Conservation (phyloP, 805 yeast species). For the Kodamaea restingae region DNA sequence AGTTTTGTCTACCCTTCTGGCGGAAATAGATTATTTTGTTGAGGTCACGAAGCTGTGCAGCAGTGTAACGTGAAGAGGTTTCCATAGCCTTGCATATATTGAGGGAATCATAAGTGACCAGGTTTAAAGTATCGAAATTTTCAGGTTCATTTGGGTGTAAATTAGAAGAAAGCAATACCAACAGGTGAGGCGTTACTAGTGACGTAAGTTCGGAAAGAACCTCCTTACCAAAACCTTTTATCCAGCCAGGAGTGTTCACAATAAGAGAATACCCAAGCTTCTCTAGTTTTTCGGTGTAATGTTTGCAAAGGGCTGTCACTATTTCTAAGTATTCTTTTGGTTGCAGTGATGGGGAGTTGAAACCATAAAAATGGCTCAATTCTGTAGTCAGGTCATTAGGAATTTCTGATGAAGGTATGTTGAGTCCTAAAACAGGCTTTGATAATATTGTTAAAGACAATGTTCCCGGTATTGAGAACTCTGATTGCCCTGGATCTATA, state of each 20-base stretch:
- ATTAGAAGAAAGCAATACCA: slow-evolving; percentile 44
- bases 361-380: slow-evolving; percentile 50
- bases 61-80: slow-evolving; percentile 34
- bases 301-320: slow-evolving; percentile 37
- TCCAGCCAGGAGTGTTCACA: slow-evolving; percentile 88
- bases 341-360: slow-evolving; percentile 60
- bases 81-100: slow-evolving; percentile 31
- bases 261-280: slow-evolving; percentile 40
- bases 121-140: slow-evolving; percentile 25
- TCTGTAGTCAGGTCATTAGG: slow-evolving; percentile 12
- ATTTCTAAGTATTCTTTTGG: slow-evolving; percentile 53
- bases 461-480: slow-evolving; percentile 67
- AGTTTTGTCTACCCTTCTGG: slow-evolving; percentile 16
- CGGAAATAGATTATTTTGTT: slow-evolving; percentile 56
- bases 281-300: slow-evolving; percentile 18
- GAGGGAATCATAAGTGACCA: slow-evolving; percentile 25
- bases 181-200: slow-evolving; percentile 48
- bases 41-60: slow-evolving; percentile 51
- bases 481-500: slow-evolving; percentile 88
- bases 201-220: slow-evolving; percentile 49
- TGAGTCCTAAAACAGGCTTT: slow-evolving; percentile 27
- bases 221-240: slow-evolving; percentile 78
- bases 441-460: slow-evolving; percentile 47
- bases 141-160: slow-evolving; percentile 20
- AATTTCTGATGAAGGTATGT: slow-evolving; percentile 15